phyloP scores from a whole-genome alignment of 202 grass and related monocot species.

The Zizania palustris region DNA sequence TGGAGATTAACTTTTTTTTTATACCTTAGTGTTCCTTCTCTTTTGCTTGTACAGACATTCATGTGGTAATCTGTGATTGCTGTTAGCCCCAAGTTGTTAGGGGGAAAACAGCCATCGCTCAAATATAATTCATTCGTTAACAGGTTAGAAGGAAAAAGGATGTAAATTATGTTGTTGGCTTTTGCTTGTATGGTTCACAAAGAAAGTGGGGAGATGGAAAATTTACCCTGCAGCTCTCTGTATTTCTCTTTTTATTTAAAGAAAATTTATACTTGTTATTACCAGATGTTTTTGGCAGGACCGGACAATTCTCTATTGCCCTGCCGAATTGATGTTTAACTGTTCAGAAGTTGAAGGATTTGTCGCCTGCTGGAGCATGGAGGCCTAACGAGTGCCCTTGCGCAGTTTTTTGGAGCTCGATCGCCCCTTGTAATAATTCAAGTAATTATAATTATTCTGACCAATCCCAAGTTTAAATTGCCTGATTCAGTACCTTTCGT shows the following conservation, averaged over 20 bases:
- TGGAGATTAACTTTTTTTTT: constrained; percentile 27
- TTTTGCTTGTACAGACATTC: constrained; percentile 58
- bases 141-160: constrained; percentile 29
- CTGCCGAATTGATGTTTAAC: too few species aligned
- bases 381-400: too few species aligned
- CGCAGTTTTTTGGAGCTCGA: too few species aligned
- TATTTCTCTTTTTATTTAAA: neutral
- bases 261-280: neutral
- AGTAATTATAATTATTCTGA: too few species aligned
- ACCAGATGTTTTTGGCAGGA: too few species aligned
- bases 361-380: too few species aligned
- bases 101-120: constrained; percentile 35
- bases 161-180: constrained; percentile 57
- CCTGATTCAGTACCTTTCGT: too few species aligned
- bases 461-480: too few species aligned
- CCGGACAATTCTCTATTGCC: too few species aligned
- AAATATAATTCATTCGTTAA: constrained; percentile 61
- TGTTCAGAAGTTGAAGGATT: too few species aligned
- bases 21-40: constrained; percentile 20
- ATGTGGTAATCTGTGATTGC: constrained; percentile 39
- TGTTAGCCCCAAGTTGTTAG: constrained; percentile 48
- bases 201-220: neutral
- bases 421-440: too few species aligned
- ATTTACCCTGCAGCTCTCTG: neutral
- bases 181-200: constrained; percentile 23